These are phyloP conservation scores for Fusarium redolens DNA, from an alignment of 2,329 filamentous ascomycete genomes.

Conservation along the genomic window DNA sequence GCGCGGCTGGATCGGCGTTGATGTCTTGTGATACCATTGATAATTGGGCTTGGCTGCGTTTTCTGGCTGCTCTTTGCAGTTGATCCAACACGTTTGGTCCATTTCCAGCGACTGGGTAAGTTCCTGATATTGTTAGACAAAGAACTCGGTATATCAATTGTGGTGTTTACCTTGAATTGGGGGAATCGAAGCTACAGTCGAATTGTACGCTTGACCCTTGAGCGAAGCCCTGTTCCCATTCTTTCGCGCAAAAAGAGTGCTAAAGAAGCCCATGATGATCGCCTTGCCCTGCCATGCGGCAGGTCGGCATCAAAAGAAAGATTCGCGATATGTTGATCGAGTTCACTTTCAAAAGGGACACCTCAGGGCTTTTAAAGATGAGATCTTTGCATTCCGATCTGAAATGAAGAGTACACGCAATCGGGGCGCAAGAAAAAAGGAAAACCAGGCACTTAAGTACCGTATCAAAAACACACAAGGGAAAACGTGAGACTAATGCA, in stretches of 20 bases:
- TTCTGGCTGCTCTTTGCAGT: slow-evolving; percentile 42
- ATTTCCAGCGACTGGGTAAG: slow-evolving; percentile 44
- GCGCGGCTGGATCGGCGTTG: slow-evolving; percentile 13
- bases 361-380: slow-evolving; percentile 1
- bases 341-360: neutral
- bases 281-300: slow-evolving; percentile 36
- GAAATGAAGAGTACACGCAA: neutral
- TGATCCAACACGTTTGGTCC: slow-evolving; percentile 42
- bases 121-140: slow-evolving; percentile 30
- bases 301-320: neutral
- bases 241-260: slow-evolving; percentile 41
- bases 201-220: slow-evolving; percentile 43
- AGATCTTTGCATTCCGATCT: slow-evolving; percentile 33
- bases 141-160: neutral
- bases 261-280: slow-evolving; percentile 45
- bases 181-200: slow-evolving; percentile 39
- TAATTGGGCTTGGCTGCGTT: slow-evolving; percentile 42
- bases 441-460: slow-evolving; percentile 31
- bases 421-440: neutral
- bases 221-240: slow-evolving; percentile 21
- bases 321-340: neutral
- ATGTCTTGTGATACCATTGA: slow-evolving; percentile 12
- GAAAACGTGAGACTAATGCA: slow-evolving; percentile 23
- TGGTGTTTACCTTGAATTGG: slow-evolving; percentile 40
- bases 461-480: neutral